Base-by-base conservation (phyloP, 192 early-diverging fungal genomes). In the Pilaira anomala region DNA sequence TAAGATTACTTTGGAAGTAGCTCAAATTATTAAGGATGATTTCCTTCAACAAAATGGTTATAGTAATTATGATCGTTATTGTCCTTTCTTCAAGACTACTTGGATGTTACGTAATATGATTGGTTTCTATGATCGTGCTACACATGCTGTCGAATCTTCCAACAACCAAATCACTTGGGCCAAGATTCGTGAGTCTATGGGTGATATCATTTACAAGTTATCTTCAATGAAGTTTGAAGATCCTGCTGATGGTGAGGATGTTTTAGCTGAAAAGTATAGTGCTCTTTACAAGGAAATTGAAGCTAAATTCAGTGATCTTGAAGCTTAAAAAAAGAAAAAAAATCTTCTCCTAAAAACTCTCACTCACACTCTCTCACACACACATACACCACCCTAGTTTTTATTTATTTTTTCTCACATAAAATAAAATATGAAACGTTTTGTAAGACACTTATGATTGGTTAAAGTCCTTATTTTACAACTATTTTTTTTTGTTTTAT, bases 31-130 rank as follows among this genome's bases (percentile, higher is more conserved):
- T 73, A 99, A 99, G 87, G 97, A 99, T 70, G 97, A 99, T 78
- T 99, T 99, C 82, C 83, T 99, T 77, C 97, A 99, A 81, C 97
- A 99, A 78, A 99, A 99, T 78, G 96, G 96, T 30, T 99, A 98
- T 83, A 96, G 94, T 52, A 83, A 82, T 70, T 99, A 99, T 74
- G 98, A 99, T 78, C 91, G 95, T 52, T 98, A 89, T 87, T 98
- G 98, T 74, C 98, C 98, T 36, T 98, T 99, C 86, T 99, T 91
- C 86, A 99, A 99, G 86, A 98, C 98, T 14, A 92, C 90, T 9
- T 96, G 95, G 82, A 93, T 99, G 89, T 85, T 99, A 76, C 83
- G 93, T 56, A 98, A 99, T 83, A 90, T 99, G 90, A 84, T 99
- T 71, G 89, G 88, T 48, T 98, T 98, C 75, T 95, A 97, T 79